phyloP scores from a whole-genome alignment of 495 filamentous ascomycete genomes.

The Rusavskia elegans region DNA sequence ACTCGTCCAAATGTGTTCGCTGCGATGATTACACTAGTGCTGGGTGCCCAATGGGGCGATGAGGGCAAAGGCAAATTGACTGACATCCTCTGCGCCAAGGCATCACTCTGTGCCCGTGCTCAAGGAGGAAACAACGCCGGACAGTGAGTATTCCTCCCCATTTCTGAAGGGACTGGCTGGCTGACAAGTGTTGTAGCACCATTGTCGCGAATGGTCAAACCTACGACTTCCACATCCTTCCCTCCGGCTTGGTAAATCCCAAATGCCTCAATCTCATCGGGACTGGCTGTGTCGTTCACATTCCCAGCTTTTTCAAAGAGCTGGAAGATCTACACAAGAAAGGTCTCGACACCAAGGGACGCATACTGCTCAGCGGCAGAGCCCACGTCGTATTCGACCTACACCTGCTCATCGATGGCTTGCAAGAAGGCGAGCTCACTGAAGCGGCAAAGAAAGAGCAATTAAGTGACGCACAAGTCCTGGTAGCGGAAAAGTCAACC shows the following conservation, averaged over 20 bases:
- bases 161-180: not conserved
- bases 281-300: slow-evolving; percentile 69
- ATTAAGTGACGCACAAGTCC: not conserved
- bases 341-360: slow-evolving; percentile 48
- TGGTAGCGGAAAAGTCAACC: not conserved
- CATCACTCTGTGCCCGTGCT: slow-evolving; percentile 42
- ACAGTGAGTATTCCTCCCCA: slow-evolving; percentile 10
- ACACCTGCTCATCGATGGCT: slow-evolving; percentile 64
- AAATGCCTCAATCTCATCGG: slow-evolving; percentile 71
- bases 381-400: slow-evolving; percentile 75
- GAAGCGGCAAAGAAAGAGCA: slow-evolving; percentile 4
- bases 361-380: slow-evolving; percentile 68
- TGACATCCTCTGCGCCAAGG: slow-evolving; percentile 44
- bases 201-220: slow-evolving; percentile 44
- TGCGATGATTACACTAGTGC: not conserved
- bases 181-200: slow-evolving; percentile 19
- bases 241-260: slow-evolving; percentile 54
- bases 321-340: slow-evolving; percentile 52
- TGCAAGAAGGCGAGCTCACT: slow-evolving; percentile 65
- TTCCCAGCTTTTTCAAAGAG: slow-evolving; percentile 80
- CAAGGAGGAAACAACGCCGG: slow-evolving; percentile 55
- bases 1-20: not conserved
- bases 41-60: slow-evolving; percentile 1
- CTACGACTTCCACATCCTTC: slow-evolving; percentile 60
- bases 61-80: slow-evolving; percentile 41